Percentiles rank a stretch among this genome's conserved stretches.
phyloP scores from a whole-genome alignment of 768 basidiomycete species.

The Tulasnella sp. region DNA sequence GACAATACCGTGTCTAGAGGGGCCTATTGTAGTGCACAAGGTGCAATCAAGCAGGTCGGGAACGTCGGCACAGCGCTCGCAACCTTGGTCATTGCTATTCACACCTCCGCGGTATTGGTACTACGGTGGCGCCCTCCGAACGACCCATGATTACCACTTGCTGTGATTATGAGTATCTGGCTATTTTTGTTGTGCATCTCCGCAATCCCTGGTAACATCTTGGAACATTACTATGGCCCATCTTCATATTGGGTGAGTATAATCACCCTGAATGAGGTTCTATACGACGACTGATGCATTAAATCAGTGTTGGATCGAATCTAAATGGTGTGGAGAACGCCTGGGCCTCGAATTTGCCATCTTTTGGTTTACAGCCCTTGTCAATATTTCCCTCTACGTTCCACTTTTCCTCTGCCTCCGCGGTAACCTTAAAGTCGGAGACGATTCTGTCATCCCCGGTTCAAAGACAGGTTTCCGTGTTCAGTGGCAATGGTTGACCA shows the following conservation, averaged over 20 bases:
- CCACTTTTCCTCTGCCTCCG: neutral
- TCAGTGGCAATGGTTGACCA: too few species aligned
- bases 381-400: neutral
- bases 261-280: neutral
- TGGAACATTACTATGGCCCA: too few species aligned
- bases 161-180: conserved; percentile 31
- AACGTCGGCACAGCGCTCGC: too few species aligned
- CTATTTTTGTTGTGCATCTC: conserved; percentile 21
- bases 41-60: conserved; percentile 30
- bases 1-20: neutral
- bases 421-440: too few species aligned
- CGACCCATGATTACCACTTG: too few species aligned
- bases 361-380: neutral
- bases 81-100: conserved; percentile 32
- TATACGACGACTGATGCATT: neutral
- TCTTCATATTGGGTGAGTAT: conserved; percentile 23
- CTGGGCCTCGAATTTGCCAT: neutral
- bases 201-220: too few species aligned
- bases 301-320: neutral
- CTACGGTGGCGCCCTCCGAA: conserved; percentile 25
- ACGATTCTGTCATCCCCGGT: too few species aligned
- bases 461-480: too few species aligned
- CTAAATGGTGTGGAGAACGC: neutral
- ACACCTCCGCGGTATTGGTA: conserved; percentile 32
- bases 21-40: too few species aligned